Conservation (phyloP, 1,139 yeast species). For the Suhomyces yuchorum region DNA sequence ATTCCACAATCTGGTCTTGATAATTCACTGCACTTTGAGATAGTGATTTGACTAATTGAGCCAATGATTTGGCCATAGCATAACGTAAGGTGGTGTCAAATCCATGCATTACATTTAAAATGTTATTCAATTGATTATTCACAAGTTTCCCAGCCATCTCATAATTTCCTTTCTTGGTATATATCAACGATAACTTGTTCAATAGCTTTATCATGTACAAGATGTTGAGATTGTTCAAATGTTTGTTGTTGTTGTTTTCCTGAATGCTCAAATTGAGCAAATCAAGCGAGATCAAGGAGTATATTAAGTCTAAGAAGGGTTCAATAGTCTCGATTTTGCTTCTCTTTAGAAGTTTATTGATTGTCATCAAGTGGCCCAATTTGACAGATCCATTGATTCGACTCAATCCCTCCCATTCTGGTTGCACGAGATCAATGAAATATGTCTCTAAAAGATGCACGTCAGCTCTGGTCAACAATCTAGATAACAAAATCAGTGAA, state of each 20-base stretch:
- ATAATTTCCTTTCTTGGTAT: constrained; percentile 21
- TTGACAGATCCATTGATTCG: constrained; percentile 21
- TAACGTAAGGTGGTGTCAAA: constrained; percentile 40
- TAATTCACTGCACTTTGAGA: constrained; percentile 33
- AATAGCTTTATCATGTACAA: constrained; percentile 39
- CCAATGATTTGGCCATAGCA: constrained; percentile 40
- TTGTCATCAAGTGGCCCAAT: constrained; percentile 41
- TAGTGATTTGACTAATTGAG: constrained; percentile 26
- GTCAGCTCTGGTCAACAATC: constrained; percentile 41
- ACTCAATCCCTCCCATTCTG: constrained; percentile 21
- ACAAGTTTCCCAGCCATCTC: constrained; percentile 26
- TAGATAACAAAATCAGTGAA: constrained; percentile 39
- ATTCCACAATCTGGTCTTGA: constrained; percentile 34
- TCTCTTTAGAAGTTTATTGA: constrained; percentile 41
- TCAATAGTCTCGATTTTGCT: constrained; percentile 16
- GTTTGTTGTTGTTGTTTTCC: constrained; percentile 10
- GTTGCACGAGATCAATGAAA: constrained; percentile 16
- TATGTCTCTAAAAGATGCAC: constrained; percentile 24
- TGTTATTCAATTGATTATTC: constrained; percentile 33
- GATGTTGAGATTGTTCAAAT: constrained; percentile 26
- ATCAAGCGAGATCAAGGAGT: constrained; percentile 19
- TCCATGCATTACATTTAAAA: constrained; percentile 27
- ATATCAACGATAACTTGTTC: constrained; percentile 30
- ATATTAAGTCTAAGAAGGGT: constrained; percentile 18
- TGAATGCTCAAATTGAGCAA: constrained; percentile 14